These are phyloP conservation scores for Tolypocladium pustulatum DNA, from an alignment of 2,329 filamentous ascomycete genomes.

Conservation along the genomic window DNA sequence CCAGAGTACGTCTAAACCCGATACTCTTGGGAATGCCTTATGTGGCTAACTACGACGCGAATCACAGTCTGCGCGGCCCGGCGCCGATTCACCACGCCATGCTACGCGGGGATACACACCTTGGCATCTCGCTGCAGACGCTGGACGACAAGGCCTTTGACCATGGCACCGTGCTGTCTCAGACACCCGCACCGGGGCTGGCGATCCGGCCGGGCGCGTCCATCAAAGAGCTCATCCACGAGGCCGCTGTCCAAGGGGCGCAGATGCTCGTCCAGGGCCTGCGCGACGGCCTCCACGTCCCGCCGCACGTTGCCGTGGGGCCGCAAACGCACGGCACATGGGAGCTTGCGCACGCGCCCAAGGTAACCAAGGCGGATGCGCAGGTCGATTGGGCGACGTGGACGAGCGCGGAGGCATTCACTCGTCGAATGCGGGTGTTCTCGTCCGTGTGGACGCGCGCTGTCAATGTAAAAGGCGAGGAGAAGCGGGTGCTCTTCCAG, in stretches of 20 bases:
- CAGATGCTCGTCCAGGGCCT: constrained; percentile 60
- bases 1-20: constrained; percentile 52
- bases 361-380: constrained; percentile 56
- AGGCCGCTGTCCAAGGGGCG: constrained; percentile 56
- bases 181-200: constrained; percentile 52
- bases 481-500: constrained; percentile 29
- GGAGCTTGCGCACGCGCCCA: constrained; percentile 49
- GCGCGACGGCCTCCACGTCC: constrained; percentile 50
- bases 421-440: constrained; percentile 46
- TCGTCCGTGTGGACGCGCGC: constrained; percentile 54
- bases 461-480: constrained; percentile 11
- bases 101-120: constrained; percentile 45
- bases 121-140: constrained; percentile 80
- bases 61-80: constrained; percentile 63
- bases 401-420: constrained; percentile 41
- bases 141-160: constrained; percentile 71
- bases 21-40: not conserved
- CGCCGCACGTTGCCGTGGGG: constrained; percentile 37
- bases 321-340: constrained; percentile 7
- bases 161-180: constrained; percentile 62
- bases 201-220: constrained; percentile 34
- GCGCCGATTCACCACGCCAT: constrained; percentile 83
- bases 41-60: not conserved
- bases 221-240: constrained; percentile 25
- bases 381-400: constrained; percentile 50